Conservation (phyloP, 2,329 filamentous ascomycete genomes). For the Juglanconis sp. region DNA sequence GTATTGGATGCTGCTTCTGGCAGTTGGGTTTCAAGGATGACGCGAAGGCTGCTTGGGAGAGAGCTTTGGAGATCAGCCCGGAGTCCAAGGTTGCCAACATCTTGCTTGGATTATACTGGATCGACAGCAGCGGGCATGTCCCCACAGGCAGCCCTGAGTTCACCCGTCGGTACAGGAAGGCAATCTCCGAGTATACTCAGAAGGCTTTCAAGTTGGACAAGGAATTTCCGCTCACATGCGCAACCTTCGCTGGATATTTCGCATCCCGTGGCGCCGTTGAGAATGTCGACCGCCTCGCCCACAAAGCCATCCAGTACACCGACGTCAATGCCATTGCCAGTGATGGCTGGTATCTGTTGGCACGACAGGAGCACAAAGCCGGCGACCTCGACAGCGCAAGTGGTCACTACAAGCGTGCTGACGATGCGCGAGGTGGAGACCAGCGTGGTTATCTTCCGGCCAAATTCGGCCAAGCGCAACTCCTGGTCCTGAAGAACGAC, state of each 20-base stretch:
- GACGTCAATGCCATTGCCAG: constrained; percentile 96
- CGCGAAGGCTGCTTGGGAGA: constrained; percentile 85
- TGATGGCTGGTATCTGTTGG: constrained; percentile 95
- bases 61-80: constrained; percentile 74
- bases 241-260: constrained; percentile 88
- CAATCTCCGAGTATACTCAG: constrained; percentile 91
- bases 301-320: constrained; percentile 91
- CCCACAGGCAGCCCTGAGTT: constrained; percentile 84
- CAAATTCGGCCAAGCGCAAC: constrained; percentile 89
- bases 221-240: constrained; percentile 82
- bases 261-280: constrained; percentile 75
- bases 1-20: constrained; percentile 97
- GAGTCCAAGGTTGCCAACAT: constrained; percentile 89
- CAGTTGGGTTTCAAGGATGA: constrained; percentile 92
- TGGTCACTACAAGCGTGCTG: constrained; percentile 85
- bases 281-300: constrained; percentile 81
- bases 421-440: constrained; percentile 86
- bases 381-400: constrained; percentile 71
- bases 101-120: constrained; percentile 83
- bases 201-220: constrained; percentile 93
- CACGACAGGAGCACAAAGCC: constrained; percentile 83
- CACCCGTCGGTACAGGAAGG: constrained; percentile 79
- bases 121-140: constrained; percentile 80
- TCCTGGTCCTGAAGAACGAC: constrained; percentile 80
- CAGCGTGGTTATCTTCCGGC: constrained; percentile 89